Percentiles rank a stretch among this genome's conserved stretches.
Evolutionary conservation across 768 basidiomycete genomes (phyloP).

Genomic region (Suillus subaureus): DNA sequence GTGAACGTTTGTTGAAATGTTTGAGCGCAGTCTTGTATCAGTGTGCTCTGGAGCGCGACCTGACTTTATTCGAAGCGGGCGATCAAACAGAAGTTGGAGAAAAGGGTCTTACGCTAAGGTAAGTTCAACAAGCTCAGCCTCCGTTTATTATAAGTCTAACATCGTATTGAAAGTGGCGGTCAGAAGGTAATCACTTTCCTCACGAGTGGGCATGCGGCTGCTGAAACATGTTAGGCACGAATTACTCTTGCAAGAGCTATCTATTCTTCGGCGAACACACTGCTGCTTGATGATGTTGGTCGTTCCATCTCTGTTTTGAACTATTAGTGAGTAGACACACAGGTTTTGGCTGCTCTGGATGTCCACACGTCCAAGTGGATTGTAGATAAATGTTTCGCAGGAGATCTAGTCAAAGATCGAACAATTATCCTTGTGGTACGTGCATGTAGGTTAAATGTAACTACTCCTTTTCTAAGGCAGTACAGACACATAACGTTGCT

Average conservation of each 20-base stretch:
- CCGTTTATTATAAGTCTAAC: neutral
- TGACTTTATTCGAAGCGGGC: slow-evolving; percentile 54
- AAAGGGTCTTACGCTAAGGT: slow-evolving; percentile 61
- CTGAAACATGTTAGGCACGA: slow-evolving; percentile 37
- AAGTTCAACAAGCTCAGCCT: neutral
- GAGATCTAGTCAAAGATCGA: slow-evolving; percentile 49
- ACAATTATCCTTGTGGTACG: slow-evolving; percentile 56
- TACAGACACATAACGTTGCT: slow-evolving; percentile 36
- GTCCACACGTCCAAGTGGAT: slow-evolving; percentile 55
- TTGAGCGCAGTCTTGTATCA: slow-evolving; percentile 34
- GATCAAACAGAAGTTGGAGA: slow-evolving; percentile 75
- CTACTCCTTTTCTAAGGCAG: slow-evolving; percentile 1
- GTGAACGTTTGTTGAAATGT: slow-evolving; percentile 6
- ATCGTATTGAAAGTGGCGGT: slow-evolving; percentile 42
- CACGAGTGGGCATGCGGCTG: neutral
- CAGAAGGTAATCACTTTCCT: slow-evolving; percentile 47
- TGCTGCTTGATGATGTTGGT: slow-evolving; percentile 71
- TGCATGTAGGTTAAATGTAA: neutral
- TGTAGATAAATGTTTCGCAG: slow-evolving; percentile 47
- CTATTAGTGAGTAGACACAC: neutral
- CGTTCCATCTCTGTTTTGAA: neutral
- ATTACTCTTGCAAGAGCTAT: slow-evolving; percentile 60
- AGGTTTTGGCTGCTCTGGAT: slow-evolving; percentile 59
- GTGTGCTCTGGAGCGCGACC: slow-evolving; percentile 45
- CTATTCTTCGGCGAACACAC: slow-evolving; percentile 59